phyloP scores from a whole-genome alignment of 1,284 basidiomycete genomes.

The Boletellus sp. region DNA sequence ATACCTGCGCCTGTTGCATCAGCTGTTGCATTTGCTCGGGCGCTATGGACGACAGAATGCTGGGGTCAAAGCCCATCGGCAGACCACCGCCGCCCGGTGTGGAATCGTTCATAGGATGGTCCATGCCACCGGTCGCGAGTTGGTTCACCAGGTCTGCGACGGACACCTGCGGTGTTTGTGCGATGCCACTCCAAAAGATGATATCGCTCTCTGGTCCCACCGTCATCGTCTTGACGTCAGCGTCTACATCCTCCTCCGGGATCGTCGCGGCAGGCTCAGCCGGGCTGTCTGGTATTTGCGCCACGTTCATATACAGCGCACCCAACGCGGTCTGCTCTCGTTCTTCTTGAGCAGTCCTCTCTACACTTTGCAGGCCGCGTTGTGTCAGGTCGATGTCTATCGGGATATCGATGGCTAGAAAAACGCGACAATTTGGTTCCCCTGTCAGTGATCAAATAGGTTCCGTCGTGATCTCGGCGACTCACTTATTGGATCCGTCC shows the following conservation, averaged over 20 bases:
- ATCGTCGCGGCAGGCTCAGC: slow-evolving; percentile 60
- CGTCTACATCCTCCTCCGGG: slow-evolving; percentile 66
- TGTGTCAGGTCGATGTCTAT: slow-evolving; percentile 47
- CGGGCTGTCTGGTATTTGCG: slow-evolving; percentile 74
- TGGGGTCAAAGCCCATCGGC: slow-evolving; percentile 31
- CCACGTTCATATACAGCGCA: slow-evolving; percentile 64
- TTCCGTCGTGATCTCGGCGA: slow-evolving; percentile 13
- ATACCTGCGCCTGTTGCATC: slow-evolving; percentile 49
- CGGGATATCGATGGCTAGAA: slow-evolving; percentile 60
- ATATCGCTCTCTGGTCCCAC: slow-evolving; percentile 64
- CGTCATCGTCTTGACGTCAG: slow-evolving; percentile 59
- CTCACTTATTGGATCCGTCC: slow-evolving; percentile 73
- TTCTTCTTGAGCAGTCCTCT: slow-evolving; percentile 65
- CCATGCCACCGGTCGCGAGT: slow-evolving; percentile 44
- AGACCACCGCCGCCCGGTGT: slow-evolving; percentile 9
- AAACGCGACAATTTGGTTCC: neutral
- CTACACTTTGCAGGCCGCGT: slow-evolving; percentile 63
- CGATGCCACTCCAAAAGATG: slow-evolving; percentile 53
- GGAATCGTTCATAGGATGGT: slow-evolving; percentile 24
- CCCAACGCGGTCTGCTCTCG: slow-evolving; percentile 74
- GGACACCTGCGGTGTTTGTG: slow-evolving; percentile 39
- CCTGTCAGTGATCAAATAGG: slow-evolving; percentile 19
- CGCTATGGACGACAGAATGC: slow-evolving; percentile 40
- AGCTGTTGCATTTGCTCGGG: slow-evolving; percentile 63
- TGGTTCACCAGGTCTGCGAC: slow-evolving; percentile 70